These are phyloP conservation scores for Cyberlindnera maclurae DNA, from an alignment of 805 yeast species.

Conservation along the genomic window DNA sequence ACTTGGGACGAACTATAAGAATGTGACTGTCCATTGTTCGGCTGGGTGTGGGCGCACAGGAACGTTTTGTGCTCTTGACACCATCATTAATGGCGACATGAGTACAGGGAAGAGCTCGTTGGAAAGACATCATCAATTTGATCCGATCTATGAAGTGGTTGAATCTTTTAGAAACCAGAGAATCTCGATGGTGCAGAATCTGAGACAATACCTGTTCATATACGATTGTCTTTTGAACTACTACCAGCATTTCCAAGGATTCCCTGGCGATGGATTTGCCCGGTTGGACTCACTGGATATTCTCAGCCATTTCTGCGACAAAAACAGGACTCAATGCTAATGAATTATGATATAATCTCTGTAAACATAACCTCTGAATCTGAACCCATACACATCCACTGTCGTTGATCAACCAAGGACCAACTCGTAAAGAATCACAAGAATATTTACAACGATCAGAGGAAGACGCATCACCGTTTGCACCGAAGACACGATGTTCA, in stretches of 20 bases:
- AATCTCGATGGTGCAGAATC: constrained; percentile 77
- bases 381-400: not conserved
- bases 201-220: constrained; percentile 67
- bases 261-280: constrained; percentile 5
- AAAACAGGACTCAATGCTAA: not conserved
- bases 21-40: constrained; percentile 77
- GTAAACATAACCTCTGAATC: not conserved
- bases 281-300: constrained; percentile 12
- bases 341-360: not conserved
- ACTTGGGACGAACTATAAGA: constrained; percentile 14
- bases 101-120: constrained; percentile 6
- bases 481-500: constrained; percentile 64
- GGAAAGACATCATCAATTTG: constrained; percentile 35
- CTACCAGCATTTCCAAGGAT: constrained; percentile 12
- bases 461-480: constrained; percentile 75
- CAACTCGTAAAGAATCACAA: constrained; percentile 65
- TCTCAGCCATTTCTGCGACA: constrained; percentile 11
- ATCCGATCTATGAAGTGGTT: constrained; percentile 47
- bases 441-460: constrained; percentile 55
- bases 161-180: constrained; percentile 66
- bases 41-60: constrained; percentile 99
- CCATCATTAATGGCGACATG: constrained; percentile 28
- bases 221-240: constrained; percentile 47
- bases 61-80: constrained; percentile 69
- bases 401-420: constrained; percentile 43